Evolutionary conservation across 2,329 filamentous ascomycete species (phyloP).

Genomic region (Penicillium sp.): DNA sequence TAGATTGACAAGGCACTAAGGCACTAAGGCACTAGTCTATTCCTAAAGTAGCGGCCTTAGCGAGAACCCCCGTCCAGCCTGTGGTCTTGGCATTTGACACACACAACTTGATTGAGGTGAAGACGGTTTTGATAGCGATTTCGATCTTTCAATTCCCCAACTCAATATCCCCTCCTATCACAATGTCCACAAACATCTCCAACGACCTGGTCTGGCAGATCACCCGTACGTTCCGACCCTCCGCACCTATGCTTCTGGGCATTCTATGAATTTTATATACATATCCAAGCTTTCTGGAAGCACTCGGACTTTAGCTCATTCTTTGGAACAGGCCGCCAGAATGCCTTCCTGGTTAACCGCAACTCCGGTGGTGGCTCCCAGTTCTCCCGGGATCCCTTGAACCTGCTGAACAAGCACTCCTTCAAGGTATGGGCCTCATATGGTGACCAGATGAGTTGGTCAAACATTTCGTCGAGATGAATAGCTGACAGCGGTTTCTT

Average conservation of each 20-base stretch:
- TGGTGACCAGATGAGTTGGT: not conserved
- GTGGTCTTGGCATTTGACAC: slow-evolving; percentile 29
- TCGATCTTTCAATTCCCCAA: slow-evolving; percentile 27
- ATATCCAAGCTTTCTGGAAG: not conserved
- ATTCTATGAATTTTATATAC: not conserved
- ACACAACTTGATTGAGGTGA: slow-evolving; percentile 18
- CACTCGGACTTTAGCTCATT: slow-evolving; percentile 10
- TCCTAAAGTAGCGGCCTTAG: slow-evolving; percentile 39
- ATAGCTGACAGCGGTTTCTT: slow-evolving; percentile 20
- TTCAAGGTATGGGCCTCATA: slow-evolving; percentile 64
- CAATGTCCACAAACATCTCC: slow-evolving; percentile 67
- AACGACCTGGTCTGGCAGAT: slow-evolving; percentile 92
- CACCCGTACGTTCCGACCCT: slow-evolving; percentile 69
- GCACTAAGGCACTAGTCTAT: slow-evolving; percentile 21
- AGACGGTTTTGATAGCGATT: slow-evolving; percentile 16
- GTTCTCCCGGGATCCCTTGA: slow-evolving; percentile 92
- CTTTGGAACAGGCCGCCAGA: slow-evolving; percentile 66
- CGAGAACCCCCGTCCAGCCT: slow-evolving; percentile 28
- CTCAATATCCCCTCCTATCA: slow-evolving; percentile 27
- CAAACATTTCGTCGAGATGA: slow-evolving; percentile 17
- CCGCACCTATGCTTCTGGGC: not conserved
- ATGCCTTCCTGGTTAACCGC: slow-evolving; percentile 90
- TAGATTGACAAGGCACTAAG: slow-evolving; percentile 10
- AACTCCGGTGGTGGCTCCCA: slow-evolving; percentile 71
- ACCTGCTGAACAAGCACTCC: slow-evolving; percentile 85